phyloP scores from a whole-genome alignment of 176 grass and related monocot species.

The Eleusine coracana region DNA sequence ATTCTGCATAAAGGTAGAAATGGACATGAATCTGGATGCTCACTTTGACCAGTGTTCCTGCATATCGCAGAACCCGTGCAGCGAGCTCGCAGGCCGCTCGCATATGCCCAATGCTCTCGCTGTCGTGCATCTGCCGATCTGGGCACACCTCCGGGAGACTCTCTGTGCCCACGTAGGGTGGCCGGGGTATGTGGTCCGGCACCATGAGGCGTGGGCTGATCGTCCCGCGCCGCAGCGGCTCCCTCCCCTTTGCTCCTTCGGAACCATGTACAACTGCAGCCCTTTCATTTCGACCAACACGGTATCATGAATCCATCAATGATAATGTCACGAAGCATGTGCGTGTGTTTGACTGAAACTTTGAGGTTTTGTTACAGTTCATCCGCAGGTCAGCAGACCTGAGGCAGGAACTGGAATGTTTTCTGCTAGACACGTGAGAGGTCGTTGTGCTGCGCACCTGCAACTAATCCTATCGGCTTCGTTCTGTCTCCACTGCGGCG shows the following conservation, averaged over 20 bases:
- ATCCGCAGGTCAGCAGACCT: too few relatives aligned
- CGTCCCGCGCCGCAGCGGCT: constrained; percentile 59
- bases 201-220: constrained; percentile 61
- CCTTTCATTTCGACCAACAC: constrained; percentile 48
- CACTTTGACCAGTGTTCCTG: constrained; percentile 75
- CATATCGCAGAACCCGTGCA: constrained; percentile 71
- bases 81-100: constrained; percentile 66
- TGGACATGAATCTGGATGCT: not conserved
- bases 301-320: not conserved
- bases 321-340: not conserved
- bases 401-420: too few relatives aligned
- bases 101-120: constrained; percentile 66
- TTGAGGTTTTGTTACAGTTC: too few relatives aligned
- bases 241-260: constrained; percentile 26
- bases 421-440: too few relatives aligned
- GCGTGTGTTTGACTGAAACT: not conserved
- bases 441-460: constrained; percentile 3
- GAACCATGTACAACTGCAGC: constrained; percentile 38
- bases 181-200: constrained; percentile 62
- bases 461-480: not conserved
- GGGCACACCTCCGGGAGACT: constrained; percentile 60
- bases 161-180: constrained; percentile 57
- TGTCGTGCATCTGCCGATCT: constrained; percentile 68
- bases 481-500: not conserved
- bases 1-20: not conserved